Evolutionary conservation across 495 filamentous ascomycete genomes (phyloP), one percentile per base, ranked within the genome.

Genomic region (Penicillium antarcticum): DNA sequence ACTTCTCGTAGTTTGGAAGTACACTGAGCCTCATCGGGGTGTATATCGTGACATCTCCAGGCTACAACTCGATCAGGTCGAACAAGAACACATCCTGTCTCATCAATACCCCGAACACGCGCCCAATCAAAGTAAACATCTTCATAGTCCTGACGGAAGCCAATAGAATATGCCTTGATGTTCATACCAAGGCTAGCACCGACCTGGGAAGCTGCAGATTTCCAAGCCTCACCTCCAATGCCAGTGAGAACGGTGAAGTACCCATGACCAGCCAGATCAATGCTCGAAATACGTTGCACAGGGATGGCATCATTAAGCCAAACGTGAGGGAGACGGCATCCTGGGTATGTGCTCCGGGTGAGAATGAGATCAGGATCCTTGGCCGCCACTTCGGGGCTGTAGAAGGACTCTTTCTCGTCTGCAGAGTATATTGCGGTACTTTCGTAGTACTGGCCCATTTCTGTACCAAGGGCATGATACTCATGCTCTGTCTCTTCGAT

Each of bases 91-190:
- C 69, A 74, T 0, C 80, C 80, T 58, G 72, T 68, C 43, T 81
- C 80, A n/a, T 72, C 71, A 6, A 81, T 65, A 32, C 70, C 74
- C 17, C 75, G 59, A 29, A 61, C 53, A 14, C 62, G 52, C 14
- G 61, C 65, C 79, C 80, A 82, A 26, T 80, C 76, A 32, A 67
- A 70, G 56, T 81, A 81, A 4, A 76, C 67, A 55, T 82, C 80
- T 46, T 77, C 70, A 40, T 68, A 82, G 45, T 80, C 77, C 26
- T 73, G 72, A 0, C 60, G 55, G 55, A 71, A 73, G 0, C 79
- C 79, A 44, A 82, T 78, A 0, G 62, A 63, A 43, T 74, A 76
- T 0, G 59, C 55, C 17, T 66, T 70, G 17, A 82, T 68, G 5
- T 55, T 47, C 5, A 82, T 61, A 5, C 62, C 64, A 11, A 76